Percentiles rank a stretch among this genome's conserved stretches.
Conservation (phyloP, 1,284 basidiomycete genomes). For the Ceratobasidium sp. region DNA sequence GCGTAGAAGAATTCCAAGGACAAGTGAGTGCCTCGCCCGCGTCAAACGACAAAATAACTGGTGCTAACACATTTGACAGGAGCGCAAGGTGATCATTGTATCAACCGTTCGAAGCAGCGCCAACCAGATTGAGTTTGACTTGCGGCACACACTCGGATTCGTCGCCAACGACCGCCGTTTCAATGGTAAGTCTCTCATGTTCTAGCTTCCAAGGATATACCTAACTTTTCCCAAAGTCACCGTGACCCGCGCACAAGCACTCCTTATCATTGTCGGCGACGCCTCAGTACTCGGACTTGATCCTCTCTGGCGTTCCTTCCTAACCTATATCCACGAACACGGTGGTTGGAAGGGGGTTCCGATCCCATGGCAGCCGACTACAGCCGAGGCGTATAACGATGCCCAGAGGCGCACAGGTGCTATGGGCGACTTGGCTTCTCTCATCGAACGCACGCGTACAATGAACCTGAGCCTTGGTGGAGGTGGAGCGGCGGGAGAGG, state of each 20-base stretch:
- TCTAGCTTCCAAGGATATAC: slow-evolving; percentile 52
- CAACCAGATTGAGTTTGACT: slow-evolving; percentile 63
- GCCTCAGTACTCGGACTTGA: slow-evolving; percentile 64
- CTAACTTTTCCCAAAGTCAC: slow-evolving; percentile 58
- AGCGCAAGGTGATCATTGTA: slow-evolving; percentile 66
- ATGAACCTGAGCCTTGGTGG: slow-evolving; percentile 59
- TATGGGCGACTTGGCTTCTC: slow-evolving; percentile 44
- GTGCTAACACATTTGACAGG: slow-evolving; percentile 53
- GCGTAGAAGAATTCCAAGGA: slow-evolving; percentile 72
- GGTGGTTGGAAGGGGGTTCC: slow-evolving; percentile 62
- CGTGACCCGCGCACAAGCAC: slow-evolving; percentile 67
- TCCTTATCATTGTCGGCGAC: slow-evolving; percentile 69
- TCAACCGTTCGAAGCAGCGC: slow-evolving; percentile 71
- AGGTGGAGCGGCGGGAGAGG: slow-evolving; percentile 52
- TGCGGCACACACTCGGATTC: slow-evolving; percentile 63
- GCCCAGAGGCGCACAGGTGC: slow-evolving; percentile 42
- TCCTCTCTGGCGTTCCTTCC: slow-evolving; percentile 64
- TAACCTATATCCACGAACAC: slow-evolving; percentile 62
- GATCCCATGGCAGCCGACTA: slow-evolving; percentile 63
- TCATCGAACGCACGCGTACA: slow-evolving; percentile 55
- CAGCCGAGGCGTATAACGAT: slow-evolving; percentile 48
- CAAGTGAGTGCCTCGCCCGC: slow-evolving; percentile 57
- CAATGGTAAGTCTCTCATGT: slow-evolving; percentile 62
- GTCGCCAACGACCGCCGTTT: slow-evolving; percentile 70
- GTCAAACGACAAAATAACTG: background rate